Evolutionary conservation across 2,329 filamentous ascomycete species (phyloP), one percentile per base, ranked within the genome.

Genomic region (Chaetomium globosum): DNA sequence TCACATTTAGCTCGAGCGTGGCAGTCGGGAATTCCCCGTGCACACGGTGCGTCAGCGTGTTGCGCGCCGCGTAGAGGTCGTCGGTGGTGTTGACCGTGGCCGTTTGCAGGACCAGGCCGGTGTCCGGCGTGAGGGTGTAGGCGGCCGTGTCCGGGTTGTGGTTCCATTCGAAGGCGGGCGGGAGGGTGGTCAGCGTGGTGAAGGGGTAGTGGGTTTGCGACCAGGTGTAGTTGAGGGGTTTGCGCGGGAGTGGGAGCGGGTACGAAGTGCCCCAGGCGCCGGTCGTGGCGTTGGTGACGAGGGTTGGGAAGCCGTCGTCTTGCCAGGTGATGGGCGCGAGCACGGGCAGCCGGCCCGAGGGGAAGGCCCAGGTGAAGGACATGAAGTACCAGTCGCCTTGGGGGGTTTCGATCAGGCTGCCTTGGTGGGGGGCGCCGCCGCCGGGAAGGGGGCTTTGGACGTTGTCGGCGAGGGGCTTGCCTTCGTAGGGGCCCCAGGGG

Each of bases 11-110:
- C 33, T 30, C 33, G 16, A 39, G 7, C 6, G 51, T 55, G 1
- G 28, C 56, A 1, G 23, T 4, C 7, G 62, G 56, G 36, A 53
- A 59, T 4, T 53, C 48, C 26, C 62, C 62, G 51, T 59, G 51
- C 8, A 43, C 19, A n/a, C 62, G 56, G 55, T 55, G 62, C 12
- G 62, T 64, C 6, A 64, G 62, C 33, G 62, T 64, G 62, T 64
- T 59, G 48, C 62, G 62, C 49, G 56, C 62, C 36, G 33, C 3
- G 49, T 59, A 64, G 13, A 64, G 39, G 26, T 64, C 56, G 9
- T 31, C 26, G 4, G 62, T 55, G 5, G 55, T 51, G n/a, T 19
- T 55, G 1, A 51, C 56, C 1, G 23, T 55, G 0, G 62, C 56
- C 1, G 62, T 55, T 4, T n/a, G 30, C 9, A 64, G 56, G 12